phyloP scores from a whole-genome alignment of 176 grass and related monocot species.

The Juncus inflexus region DNA sequence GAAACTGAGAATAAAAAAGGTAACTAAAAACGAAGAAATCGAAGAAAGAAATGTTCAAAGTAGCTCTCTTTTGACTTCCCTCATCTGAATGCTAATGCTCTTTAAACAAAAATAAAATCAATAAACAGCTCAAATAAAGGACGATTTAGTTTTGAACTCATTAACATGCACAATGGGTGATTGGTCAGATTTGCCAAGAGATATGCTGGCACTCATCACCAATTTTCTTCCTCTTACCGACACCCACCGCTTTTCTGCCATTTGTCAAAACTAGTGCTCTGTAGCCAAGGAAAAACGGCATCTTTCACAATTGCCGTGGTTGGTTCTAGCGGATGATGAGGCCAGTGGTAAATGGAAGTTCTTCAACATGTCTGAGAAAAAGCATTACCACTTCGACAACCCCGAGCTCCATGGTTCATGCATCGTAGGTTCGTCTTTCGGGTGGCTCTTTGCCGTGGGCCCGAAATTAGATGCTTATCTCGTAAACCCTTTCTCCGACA shows the following conservation, averaged over 20 bases:
- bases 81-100: no score
- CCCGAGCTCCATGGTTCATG: not conserved
- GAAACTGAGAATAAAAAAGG: no score
- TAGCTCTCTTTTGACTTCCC: no score
- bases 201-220: not conserved
- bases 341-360: not conserved
- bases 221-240: not conserved
- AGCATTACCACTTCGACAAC: conserved; percentile 1
- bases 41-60: no score
- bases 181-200: not conserved
- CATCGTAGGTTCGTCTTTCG: not conserved
- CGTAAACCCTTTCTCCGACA: no score
- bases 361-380: not conserved
- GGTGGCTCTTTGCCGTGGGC: not conserved
- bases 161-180: not conserved
- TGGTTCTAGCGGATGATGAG: not conserved
- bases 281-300: not conserved
- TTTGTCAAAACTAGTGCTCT: not conserved
- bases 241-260: not conserved
- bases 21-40: no score
- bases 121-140: no score
- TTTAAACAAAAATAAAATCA: no score
- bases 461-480: no score
- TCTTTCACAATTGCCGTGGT: not conserved
- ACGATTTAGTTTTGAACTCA: not conserved